These are phyloP conservation scores for Chalaropsis thielavioides DNA, from an alignment of 2,329 filamentous ascomycete genomes.

Conservation along the genomic window DNA sequence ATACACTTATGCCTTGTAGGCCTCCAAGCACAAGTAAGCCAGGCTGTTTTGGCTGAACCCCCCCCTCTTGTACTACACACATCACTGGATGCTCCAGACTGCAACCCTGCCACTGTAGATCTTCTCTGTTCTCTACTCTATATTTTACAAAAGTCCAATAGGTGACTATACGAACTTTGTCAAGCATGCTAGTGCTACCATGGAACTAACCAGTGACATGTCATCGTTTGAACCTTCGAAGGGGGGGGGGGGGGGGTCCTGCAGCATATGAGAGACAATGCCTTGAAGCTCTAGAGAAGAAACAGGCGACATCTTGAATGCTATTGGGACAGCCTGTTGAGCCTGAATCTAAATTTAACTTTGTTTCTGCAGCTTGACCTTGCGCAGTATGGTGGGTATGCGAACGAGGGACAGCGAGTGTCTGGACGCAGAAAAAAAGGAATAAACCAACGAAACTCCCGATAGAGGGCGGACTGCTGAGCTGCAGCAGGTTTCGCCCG, in stretches of 20 bases:
- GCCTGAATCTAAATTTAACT: not conserved
- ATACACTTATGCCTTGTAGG: not conserved
- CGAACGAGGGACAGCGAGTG: not conserved
- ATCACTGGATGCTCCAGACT: not conserved
- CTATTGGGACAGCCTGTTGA: not conserved
- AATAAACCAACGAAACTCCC: not conserved
- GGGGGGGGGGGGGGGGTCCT: not conserved
- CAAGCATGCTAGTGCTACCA: not conserved
- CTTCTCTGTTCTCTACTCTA: not conserved
- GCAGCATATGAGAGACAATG: not conserved
- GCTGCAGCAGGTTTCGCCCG: slow-evolving; percentile 4
- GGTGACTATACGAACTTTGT: not conserved
- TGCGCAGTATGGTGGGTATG: not conserved
- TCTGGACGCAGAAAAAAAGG: not conserved
- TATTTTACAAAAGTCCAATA: not conserved
- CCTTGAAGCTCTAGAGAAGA: not conserved
- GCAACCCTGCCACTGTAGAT: not conserved
- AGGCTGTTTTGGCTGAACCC: not conserved
- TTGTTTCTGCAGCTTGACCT: not conserved
- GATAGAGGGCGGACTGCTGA: not conserved
- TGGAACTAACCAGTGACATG: not conserved
- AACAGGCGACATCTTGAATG: too few species aligned
- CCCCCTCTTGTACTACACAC: not conserved
- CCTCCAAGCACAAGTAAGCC: not conserved
- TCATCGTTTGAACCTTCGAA: not conserved